phyloP scores from a whole-genome alignment of 257 asterid species.

The Verbena officinalis region DNA sequence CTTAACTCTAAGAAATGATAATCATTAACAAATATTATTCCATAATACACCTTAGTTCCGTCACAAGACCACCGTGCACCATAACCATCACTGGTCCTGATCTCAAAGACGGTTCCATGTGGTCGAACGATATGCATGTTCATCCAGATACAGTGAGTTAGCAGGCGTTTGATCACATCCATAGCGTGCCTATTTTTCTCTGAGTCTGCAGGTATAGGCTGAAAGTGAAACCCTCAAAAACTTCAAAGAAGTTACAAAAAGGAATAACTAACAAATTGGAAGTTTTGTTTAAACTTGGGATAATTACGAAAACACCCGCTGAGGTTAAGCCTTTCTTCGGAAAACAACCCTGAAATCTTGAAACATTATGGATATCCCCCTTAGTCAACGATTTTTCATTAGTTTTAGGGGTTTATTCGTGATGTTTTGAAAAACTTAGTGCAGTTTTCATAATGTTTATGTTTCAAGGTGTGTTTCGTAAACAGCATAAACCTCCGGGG shows the following conservation, averaged over 20 bases:
- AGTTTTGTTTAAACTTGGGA: too few species aligned
- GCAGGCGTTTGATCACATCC: conserved; percentile 46
- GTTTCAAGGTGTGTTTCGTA: too few species aligned
- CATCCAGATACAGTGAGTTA: conserved; percentile 62
- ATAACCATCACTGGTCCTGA: conserved; percentile 64
- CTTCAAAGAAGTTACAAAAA: not conserved
- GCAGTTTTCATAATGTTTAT: too few species aligned
- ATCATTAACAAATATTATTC: too few species aligned
- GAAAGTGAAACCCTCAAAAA: conserved; percentile 7
- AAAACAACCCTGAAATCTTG: too few species aligned
- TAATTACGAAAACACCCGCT: too few species aligned
- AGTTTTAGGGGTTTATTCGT: too few species aligned
- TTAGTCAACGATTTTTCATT: too few species aligned
- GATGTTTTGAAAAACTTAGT: too few species aligned
- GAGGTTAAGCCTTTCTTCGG: too few species aligned
- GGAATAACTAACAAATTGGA: not conserved
- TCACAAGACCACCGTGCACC: conserved; percentile 90
- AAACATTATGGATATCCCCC: too few species aligned
- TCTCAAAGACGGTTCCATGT: conserved; percentile 68
- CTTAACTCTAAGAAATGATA: not conserved
- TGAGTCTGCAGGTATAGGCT: conserved; percentile 45
- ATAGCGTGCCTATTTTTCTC: conserved; percentile 61
- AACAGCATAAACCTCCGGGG: too few species aligned
- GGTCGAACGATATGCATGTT: conserved; percentile 74
- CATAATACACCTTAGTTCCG: conserved; percentile 84